Evolutionary conservation across 345 rosid species (phyloP).

Genomic region (Pistacia vera): DNA sequence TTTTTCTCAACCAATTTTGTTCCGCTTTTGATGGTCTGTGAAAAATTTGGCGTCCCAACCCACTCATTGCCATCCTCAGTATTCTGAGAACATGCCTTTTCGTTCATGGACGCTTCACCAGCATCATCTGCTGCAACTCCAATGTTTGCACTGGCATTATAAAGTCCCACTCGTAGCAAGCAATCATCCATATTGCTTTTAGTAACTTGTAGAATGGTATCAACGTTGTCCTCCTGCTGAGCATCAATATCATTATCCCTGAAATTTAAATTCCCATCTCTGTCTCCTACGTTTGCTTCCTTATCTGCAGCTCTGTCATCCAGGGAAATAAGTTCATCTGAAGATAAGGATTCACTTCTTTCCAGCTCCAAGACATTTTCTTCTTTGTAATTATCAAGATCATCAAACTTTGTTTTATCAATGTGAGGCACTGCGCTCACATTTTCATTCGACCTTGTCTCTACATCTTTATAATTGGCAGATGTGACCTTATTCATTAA

Average conservation of each 20-base stretch:
- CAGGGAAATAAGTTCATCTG: background rate
- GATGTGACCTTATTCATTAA: too few relatives aligned
- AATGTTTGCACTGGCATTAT: background rate
- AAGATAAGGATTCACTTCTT: background rate
- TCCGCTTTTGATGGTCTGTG: background rate
- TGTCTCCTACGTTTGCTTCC: background rate
- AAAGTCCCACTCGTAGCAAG: background rate
- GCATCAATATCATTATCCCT: background rate
- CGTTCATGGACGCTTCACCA: background rate
- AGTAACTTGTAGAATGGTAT: background rate
- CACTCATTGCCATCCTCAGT: background rate
- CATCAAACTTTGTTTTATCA: slow-evolving; percentile 11
- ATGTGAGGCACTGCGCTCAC: background rate
- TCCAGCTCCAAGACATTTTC: slow-evolving; percentile 5
- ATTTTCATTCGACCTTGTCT: slow-evolving; percentile 1
- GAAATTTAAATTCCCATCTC: slow-evolving; percentile 2
- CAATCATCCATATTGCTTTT: background rate
- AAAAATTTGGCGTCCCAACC: background rate
- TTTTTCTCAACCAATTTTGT: slow-evolving; percentile 1
- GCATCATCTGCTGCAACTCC: slow-evolving; percentile 8
- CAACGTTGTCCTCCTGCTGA: background rate
- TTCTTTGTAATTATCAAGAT: slow-evolving; percentile 4
- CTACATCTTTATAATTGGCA: background rate
- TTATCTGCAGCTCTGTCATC: slow-evolving; percentile 3
- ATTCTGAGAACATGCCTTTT: background rate